phyloP scores from a whole-genome alignment of 2,329 filamentous ascomycete genomes.

The Xylariaceae sp. region DNA sequence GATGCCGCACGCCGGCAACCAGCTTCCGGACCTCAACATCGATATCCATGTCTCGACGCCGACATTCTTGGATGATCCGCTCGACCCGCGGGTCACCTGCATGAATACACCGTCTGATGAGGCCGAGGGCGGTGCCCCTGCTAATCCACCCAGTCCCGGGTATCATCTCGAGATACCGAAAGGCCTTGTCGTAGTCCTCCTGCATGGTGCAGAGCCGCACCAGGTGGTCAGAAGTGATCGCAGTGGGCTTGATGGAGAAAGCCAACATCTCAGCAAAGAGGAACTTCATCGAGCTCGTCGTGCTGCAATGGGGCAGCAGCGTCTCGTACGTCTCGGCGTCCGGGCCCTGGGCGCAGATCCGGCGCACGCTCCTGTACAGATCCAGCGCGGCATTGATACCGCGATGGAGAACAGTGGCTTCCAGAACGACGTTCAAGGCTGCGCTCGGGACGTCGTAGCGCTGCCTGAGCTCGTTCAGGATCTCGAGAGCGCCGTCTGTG shows the following conservation, averaged over 20 bases:
- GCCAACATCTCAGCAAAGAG: conserved; percentile 30
- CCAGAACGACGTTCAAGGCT: conserved; percentile 34
- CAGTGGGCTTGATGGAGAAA: conserved; percentile 24
- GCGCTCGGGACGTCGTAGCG: conserved; percentile 28
- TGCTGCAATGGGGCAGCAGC: conserved; percentile 23
- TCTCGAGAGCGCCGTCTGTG: conserved; percentile 43
- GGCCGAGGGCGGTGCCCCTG: conserved; percentile 22
- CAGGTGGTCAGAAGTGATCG: conserved; percentile 22
- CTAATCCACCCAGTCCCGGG: conserved; percentile 24
- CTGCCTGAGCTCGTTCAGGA: conserved; percentile 47
- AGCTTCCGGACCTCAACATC: conserved; percentile 19
- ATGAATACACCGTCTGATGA: conserved; percentile 27
- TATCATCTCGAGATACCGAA: conserved; percentile 25
- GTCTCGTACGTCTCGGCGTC: conserved; percentile 29
- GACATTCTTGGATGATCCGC: conserved; percentile 25
- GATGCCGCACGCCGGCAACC: too few species aligned
- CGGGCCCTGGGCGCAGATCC: conserved; percentile 27
- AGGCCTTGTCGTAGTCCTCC: conserved; percentile 26
- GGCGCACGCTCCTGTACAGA: conserved; percentile 29
- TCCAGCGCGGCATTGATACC: conserved; percentile 24
- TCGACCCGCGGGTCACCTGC: conserved; percentile 27
- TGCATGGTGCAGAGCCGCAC: conserved; percentile 26
- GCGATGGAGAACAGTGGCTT: conserved; percentile 21
- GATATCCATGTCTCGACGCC: conserved; percentile 17
- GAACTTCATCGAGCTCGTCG: conserved; percentile 24